Base-by-base conservation (phyloP, 495 filamentous ascomycete genomes). In the Penicillium alfredii region DNA sequence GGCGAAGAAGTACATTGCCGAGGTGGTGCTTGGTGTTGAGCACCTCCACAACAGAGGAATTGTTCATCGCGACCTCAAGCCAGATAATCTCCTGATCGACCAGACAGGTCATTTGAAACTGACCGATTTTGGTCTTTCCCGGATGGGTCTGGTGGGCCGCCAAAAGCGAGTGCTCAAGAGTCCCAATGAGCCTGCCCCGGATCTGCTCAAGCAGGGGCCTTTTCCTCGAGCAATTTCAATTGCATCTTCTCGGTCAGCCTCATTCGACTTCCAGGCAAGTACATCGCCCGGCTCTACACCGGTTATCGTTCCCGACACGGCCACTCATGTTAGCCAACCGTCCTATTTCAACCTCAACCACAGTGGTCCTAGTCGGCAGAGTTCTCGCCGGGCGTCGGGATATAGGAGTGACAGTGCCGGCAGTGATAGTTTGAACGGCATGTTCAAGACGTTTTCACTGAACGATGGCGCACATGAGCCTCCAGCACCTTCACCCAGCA, bases 61-160 rank as follows among this genome's bases (percentile, higher is more conserved):
- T 56, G 86, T 97, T 20, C 92, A 98, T 63, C 83, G 92, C 35
- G 92, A 98, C 57, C 66, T 98, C 44, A 98, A 98, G 61, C 92
- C 92, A 6, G 92, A 98, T 54, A 98, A 98, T 59, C 74, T 98
- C 21, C 72, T 98, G 36, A 98, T 98, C 49, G 92, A 98, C 55
- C 88, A 92, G 51, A 94, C 86, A 47, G 92, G 92, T 6, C 92
- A 98, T 63, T 65, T 98, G 39, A 98, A 98, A 66, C 65, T 98
- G 50, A 98, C 92, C 4, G 92, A 98, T 63, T 98, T 98, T 64
- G 92, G 92, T 28, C 68, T 98, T 17, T 98, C 92, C 11, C 81
- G 92, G 18, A 98, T 98, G 93, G 92, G 93, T 50, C 69, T 98
- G 25, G 82, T 98, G 37, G 92, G 92, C 31, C 85, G 92, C 41